phyloP scores from a whole-genome alignment of 2,329 filamentous ascomycete species.

The Cladosporium sphaerospermum region DNA sequence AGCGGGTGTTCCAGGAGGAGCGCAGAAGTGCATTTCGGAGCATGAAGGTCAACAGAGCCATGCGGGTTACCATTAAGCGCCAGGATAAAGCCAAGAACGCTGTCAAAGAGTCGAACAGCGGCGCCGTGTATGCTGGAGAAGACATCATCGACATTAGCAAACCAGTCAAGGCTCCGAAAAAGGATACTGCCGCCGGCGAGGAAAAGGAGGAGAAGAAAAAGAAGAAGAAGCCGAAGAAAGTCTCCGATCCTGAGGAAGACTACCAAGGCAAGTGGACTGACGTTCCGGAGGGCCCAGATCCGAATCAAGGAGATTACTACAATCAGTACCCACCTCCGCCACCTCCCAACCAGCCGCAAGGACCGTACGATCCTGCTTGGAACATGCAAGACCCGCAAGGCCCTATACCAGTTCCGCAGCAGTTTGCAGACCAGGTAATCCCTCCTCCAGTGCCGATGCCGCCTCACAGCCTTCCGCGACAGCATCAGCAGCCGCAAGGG shows the following conservation, averaged over 20 bases:
- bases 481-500: neutral
- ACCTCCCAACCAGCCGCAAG: neutral
- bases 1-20: neutral
- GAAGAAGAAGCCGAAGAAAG: neutral
- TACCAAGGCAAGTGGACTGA: neutral
- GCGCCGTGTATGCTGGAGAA: neutral
- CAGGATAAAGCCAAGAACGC: neutral
- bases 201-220: neutral
- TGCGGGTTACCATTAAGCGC: neutral
- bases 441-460: neutral
- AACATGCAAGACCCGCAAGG: neutral
- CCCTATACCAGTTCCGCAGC: neutral
- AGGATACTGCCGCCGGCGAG: neutral
- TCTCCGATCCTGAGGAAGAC: neutral
- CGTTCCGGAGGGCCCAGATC: neutral
- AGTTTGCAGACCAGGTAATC: neutral
- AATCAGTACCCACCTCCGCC: neutral
- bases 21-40: neutral
- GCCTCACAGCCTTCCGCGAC: neutral
- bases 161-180: neutral
- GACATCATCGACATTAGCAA: conserved; percentile 3
- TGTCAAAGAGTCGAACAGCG: neutral
- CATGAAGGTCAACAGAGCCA: neutral
- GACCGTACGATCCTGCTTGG: neutral
- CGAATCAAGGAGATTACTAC: neutral